These are phyloP conservation scores for Mimosa bimucronata DNA, from an alignment of 306 rosid genomes.

Conservation along the genomic window DNA sequence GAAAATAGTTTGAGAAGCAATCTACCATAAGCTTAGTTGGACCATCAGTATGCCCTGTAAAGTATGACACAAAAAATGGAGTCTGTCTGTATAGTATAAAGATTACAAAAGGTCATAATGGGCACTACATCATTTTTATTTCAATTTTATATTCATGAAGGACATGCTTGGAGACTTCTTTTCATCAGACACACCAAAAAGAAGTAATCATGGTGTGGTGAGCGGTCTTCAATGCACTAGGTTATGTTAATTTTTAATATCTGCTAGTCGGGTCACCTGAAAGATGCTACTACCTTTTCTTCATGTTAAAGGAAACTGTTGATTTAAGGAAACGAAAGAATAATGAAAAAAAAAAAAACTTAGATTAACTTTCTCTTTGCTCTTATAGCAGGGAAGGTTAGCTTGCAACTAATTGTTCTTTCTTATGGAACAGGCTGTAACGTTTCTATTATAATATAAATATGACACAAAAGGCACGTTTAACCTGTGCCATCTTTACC, in stretches of 20 bases:
- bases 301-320: not conserved
- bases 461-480: slow-evolving; percentile 26
- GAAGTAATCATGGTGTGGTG: not conserved
- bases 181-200: not conserved
- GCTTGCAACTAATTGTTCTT: not conserved
- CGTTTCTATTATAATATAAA: not conserved
- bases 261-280: not conserved
- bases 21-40: not conserved
- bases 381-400: not conserved
- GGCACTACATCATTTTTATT: not conserved
- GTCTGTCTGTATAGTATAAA: not conserved
- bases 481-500: slow-evolving; percentile 5
- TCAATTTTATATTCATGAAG: slow-evolving; percentile 5
- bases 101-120: not conserved
- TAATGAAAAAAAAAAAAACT: not conserved
- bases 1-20: not conserved
- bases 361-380: not conserved
- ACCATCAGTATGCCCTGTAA: not conserved
- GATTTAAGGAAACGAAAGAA: slow-evolving; percentile 4
- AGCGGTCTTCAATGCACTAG: not conserved
- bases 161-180: not conserved
- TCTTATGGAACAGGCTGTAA: not conserved
- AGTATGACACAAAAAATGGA: not conserved
- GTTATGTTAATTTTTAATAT: not conserved
- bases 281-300: not conserved